Conservation (phyloP, 257 asterid species). For the Capsicum chinense region DNA sequence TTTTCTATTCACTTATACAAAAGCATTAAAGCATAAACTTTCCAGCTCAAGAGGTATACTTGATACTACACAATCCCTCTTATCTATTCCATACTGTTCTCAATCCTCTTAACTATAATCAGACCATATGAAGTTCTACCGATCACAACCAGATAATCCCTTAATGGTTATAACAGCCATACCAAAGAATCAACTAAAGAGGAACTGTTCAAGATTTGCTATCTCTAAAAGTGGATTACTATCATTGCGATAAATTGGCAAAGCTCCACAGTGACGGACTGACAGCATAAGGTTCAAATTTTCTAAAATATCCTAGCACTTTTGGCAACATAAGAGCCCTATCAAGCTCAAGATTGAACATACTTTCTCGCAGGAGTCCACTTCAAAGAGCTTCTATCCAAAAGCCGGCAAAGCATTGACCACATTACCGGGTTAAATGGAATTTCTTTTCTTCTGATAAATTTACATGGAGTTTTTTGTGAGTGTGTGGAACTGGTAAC, state of each 20-base stretch:
- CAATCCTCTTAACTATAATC: not conserved
- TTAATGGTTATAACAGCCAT: not conserved
- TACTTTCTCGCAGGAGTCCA: not conserved
- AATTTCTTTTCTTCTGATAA: not conserved
- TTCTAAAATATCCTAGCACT: not conserved
- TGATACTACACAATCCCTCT: not conserved
- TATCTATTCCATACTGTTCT: not conserved
- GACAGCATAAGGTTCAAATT: not conserved
- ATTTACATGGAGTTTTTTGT: not conserved
- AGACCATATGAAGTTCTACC: not conserved
- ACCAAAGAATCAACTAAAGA: not conserved
- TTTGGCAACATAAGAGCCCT: not conserved
- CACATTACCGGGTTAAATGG: not conserved
- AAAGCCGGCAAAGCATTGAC: not conserved
- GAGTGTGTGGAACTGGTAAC: too few relatives aligned
- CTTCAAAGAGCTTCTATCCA: not conserved
- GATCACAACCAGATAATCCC: not conserved
- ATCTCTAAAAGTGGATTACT: not conserved
- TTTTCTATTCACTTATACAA: not conserved
- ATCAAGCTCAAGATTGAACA: slow-evolving; percentile 18
- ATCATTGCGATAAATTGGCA: not conserved
- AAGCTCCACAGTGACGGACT: not conserved
- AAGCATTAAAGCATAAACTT: not conserved
- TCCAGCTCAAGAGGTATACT: not conserved
- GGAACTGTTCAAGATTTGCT: not conserved